Conservation (phyloP, 2,329 filamentous ascomycete genomes). For the Aspergillus fijiensis region DNA sequence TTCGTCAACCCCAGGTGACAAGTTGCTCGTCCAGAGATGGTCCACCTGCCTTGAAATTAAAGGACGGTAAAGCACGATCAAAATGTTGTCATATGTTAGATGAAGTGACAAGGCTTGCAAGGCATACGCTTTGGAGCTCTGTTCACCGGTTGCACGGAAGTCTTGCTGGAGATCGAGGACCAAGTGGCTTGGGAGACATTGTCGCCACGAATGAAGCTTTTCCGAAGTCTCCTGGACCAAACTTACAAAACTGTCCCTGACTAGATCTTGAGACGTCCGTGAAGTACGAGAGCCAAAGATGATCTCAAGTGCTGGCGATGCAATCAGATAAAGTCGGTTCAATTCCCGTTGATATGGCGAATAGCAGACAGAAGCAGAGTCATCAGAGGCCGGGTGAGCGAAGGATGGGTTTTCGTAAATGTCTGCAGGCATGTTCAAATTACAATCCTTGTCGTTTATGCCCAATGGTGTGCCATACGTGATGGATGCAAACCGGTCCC, state of each 20-base stretch:
- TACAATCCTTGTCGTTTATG: constrained; percentile 45
- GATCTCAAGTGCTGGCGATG: constrained; percentile 23
- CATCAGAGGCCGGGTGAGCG: background rate
- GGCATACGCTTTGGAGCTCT: constrained; percentile 19
- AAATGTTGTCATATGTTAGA: constrained; percentile 45
- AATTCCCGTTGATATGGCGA: constrained; percentile 27
- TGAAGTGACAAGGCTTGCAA: constrained; percentile 46
- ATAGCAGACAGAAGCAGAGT: constrained; percentile 18
- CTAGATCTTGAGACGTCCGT: constrained; percentile 17
- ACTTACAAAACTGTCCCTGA: constrained; percentile 19
- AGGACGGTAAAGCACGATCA: constrained; percentile 47
- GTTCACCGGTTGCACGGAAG: constrained; percentile 9
- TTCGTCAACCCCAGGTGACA: constrained; percentile 2
- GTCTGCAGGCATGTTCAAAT: constrained; percentile 35
- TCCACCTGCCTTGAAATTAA: constrained; percentile 40
- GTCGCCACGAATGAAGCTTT: constrained; percentile 21
- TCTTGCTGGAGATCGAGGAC: constrained; percentile 20
- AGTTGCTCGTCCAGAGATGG: constrained; percentile 21
- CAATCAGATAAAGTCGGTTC: constrained; percentile 26
- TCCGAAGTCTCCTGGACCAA: constrained; percentile 21
- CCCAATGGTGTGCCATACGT: constrained; percentile 44
- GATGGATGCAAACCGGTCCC: constrained; percentile 44
- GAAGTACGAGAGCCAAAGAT: constrained; percentile 27
- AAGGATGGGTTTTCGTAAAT: constrained; percentile 34
- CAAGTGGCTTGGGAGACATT: constrained; percentile 18